Evolutionary conservation across 129 eudicot species (phyloP).

Genomic region (Oenanthe sinensis): DNA sequence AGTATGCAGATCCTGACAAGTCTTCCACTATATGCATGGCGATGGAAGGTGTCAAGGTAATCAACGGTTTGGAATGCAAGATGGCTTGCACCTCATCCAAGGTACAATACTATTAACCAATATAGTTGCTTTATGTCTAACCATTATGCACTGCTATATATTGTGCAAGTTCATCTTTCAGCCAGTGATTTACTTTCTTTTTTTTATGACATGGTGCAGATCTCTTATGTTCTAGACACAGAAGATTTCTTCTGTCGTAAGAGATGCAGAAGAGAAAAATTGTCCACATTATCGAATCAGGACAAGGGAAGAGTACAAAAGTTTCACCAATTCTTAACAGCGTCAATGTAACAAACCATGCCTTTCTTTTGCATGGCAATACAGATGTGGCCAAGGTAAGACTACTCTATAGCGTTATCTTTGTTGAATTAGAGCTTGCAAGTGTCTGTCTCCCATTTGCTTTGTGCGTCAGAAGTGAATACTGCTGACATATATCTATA

Average conservation of each 20-base stretch:
- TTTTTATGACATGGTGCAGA: conserved; percentile 44
- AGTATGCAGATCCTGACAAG: conserved; percentile 46
- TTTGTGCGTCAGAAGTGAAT: background rate
- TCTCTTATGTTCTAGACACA: conserved; percentile 90
- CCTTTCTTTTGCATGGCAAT: background rate
- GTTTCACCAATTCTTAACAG: conserved; percentile 52
- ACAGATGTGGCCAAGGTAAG: background rate
- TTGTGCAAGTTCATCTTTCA: background rate
- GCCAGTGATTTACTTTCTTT: background rate
- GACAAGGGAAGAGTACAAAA: conserved; percentile 37
- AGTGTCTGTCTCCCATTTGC: background rate
- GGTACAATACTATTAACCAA: conserved; percentile 27
- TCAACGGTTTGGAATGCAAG: conserved; percentile 89
- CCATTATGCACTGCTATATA: background rate
- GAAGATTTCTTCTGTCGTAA: conserved; percentile 70
- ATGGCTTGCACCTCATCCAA: conserved; percentile 73
- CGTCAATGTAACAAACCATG: conserved; percentile 17
- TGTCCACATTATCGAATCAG: conserved; percentile 11
- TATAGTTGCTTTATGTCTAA: background rate
- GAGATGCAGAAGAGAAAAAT: conserved; percentile 34
- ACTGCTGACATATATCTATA: background rate
- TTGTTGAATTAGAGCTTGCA: background rate
- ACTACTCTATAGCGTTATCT: background rate
- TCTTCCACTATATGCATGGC: conserved; percentile 41
- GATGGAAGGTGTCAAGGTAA: conserved; percentile 44